Conservation (phyloP, 2,329 filamentous ascomycete genomes). For the Alternaria gaisen region DNA sequence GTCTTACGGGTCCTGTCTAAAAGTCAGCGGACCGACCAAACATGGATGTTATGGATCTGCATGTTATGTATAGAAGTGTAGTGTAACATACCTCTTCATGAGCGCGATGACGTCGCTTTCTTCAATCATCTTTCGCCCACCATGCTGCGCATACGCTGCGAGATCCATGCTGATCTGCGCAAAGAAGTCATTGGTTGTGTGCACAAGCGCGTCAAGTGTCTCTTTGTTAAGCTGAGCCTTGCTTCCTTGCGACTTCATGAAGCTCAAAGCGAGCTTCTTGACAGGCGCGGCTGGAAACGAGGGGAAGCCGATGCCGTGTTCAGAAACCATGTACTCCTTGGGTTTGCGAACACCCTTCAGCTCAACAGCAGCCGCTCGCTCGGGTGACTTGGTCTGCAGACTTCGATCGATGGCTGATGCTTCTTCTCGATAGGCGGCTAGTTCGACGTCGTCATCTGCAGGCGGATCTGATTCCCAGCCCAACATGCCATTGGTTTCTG, state of each 20-base stretch:
- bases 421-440: constrained; percentile 48
- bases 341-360: constrained; percentile 39
- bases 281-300: constrained; percentile 77
- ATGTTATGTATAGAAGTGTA: constrained; percentile 26
- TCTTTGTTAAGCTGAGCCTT: constrained; percentile 77
- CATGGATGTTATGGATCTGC: constrained; percentile 12
- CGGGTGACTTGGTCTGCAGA: constrained; percentile 39
- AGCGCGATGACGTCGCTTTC: constrained; percentile 83
- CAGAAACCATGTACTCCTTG: constrained; percentile 69
- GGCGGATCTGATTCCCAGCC: constrained; percentile 46
- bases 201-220: constrained; percentile 75
- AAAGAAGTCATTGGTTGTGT: constrained; percentile 91
- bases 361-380: constrained; percentile 25
- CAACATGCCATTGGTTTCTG: constrained; percentile 26
- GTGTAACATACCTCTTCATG: constrained; percentile 76
- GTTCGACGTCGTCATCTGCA: constrained; percentile 37
- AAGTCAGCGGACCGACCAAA: constrained; percentile 11
- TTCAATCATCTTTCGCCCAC: constrained; percentile 83
- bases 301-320: constrained; percentile 77
- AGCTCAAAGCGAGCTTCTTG: constrained; percentile 74
- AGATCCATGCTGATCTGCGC: constrained; percentile 86
- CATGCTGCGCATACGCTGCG: constrained; percentile 80
- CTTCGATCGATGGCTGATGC: constrained; percentile 47
- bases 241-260: constrained; percentile 72
- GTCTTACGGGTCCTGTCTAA: constrained; percentile 65